These are phyloP conservation scores for Alternaria angustiovoidea DNA, from an alignment of 2,329 filamentous ascomycete genomes.

Conservation along the genomic window DNA sequence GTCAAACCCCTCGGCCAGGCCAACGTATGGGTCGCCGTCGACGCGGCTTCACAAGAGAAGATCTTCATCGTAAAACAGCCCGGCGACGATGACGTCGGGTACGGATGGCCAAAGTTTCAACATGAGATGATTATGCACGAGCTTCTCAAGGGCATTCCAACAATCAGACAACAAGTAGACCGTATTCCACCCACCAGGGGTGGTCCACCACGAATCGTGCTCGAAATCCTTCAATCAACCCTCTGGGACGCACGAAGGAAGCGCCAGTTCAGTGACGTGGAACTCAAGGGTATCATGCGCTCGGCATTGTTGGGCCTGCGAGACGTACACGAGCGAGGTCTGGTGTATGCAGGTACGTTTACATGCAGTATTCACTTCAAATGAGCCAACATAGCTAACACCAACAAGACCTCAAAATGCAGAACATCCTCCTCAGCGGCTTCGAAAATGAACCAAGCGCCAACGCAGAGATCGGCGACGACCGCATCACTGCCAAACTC, in stretches of 20 bases:
- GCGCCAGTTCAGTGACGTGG: constrained; percentile 19
- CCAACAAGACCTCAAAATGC: constrained; percentile 14
- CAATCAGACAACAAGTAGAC: constrained; percentile 19
- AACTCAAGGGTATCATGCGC: constrained; percentile 22
- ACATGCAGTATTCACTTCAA: background rate
- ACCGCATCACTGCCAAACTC: constrained; percentile 14
- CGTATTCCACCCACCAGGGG: constrained; percentile 13
- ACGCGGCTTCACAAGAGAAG: constrained; percentile 20
- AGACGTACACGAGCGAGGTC: constrained; percentile 15
- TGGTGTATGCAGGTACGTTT: constrained; percentile 19
- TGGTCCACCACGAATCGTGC: constrained; percentile 16
- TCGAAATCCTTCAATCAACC: constrained; percentile 17
- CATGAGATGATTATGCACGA: constrained; percentile 24
- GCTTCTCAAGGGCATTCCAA: constrained; percentile 15
- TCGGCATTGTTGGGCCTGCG: constrained; percentile 14
- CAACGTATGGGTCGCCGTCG: constrained; percentile 21
- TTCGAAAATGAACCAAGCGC: constrained; percentile 10
- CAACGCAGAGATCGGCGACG: background rate
- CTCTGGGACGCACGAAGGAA: constrained; percentile 18
- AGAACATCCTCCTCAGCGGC: constrained; percentile 18
- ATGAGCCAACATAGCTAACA: background rate
- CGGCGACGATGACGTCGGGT: constrained; percentile 15
- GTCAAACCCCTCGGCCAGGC: constrained; percentile 18
- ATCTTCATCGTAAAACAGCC: constrained; percentile 22
- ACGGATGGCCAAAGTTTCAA: constrained; percentile 18